Percentiles rank a stretch among this genome's conserved stretches.
These are phyloP conservation scores for Venturia asperata DNA, from an alignment of 2,329 filamentous ascomycete genomes.

Conservation along the genomic window DNA sequence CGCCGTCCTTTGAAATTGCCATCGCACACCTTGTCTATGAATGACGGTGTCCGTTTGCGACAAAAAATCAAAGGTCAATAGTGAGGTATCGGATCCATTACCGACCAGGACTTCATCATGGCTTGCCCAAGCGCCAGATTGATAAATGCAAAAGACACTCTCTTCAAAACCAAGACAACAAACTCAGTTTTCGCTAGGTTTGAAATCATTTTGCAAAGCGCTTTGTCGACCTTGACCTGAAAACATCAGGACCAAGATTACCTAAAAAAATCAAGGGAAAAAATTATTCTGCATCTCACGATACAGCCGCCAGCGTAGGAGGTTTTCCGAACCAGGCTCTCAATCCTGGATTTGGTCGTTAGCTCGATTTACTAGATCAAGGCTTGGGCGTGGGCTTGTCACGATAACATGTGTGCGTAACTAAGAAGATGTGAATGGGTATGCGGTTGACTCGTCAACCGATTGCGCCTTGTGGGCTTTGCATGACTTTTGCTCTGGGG, in stretches of 20 bases:
- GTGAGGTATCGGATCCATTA: too few relatives aligned
- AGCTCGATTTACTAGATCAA: neutral
- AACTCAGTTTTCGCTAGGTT: neutral
- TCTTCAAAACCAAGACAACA: neutral
- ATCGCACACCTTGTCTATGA: neutral
- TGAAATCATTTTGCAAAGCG: neutral
- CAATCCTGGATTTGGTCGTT: neutral
- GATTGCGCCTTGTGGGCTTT: neutral
- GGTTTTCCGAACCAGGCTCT: slow-evolving; percentile 1
- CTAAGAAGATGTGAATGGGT: neutral
- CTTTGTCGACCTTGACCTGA: neutral
- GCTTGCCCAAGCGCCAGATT: too few relatives aligned
- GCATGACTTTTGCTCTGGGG: neutral
- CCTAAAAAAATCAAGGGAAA: neutral
- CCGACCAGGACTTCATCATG: too few relatives aligned
- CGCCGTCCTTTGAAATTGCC: neutral
- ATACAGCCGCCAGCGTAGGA: neutral
- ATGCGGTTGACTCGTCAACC: neutral
- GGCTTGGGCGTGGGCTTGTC: slow-evolving; percentile 3
- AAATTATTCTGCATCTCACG: neutral
- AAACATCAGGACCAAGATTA: too few relatives aligned
- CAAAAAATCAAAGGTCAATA: too few relatives aligned
- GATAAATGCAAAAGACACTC: too few relatives aligned
- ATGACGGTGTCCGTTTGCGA: neutral
- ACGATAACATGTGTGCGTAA: neutral